Conservation (phyloP, 805 yeast species). For the Candida insectorum region DNA sequence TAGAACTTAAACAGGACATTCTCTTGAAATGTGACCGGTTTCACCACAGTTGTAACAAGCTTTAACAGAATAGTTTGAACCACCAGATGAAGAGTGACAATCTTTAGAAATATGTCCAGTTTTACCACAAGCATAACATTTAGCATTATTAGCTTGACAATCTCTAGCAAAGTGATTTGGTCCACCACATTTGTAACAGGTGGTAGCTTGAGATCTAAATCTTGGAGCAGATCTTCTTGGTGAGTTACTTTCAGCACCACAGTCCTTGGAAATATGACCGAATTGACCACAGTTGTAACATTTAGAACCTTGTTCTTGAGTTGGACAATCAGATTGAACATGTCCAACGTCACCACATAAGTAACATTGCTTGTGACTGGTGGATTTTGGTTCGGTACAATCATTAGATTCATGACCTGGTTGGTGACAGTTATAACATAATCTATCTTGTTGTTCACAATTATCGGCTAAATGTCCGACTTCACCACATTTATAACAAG, state of each 20-base stretch:
- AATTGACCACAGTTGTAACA: constrained; percentile 59
- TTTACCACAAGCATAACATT: constrained; percentile 92
- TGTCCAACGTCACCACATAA: constrained; percentile 91
- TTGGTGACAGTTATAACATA: constrained; percentile 89
- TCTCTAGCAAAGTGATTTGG: constrained; percentile 92
- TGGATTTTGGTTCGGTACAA: constrained; percentile 85
- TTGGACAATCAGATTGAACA: constrained; percentile 79
- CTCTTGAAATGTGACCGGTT: constrained; percentile 85
- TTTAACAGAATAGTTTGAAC: constrained; percentile 43
- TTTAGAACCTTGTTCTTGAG: constrained; percentile 61
- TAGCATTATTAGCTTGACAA: constrained; percentile 67
- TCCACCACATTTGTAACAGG: constrained; percentile 90
- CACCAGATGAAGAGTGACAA: constrained; percentile 56
- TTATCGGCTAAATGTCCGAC: constrained; percentile 87
- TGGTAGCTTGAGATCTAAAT: constrained; percentile 25
- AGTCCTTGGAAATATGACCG: constrained; percentile 82
- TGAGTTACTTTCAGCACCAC: constrained; percentile 38
- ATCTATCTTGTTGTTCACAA: constrained; percentile 79
- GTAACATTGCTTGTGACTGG: constrained; percentile 85
- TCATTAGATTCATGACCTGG: constrained; percentile 88
- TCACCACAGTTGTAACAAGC: constrained; percentile 73
- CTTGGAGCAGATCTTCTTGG: constrained; percentile 19
- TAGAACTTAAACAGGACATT: constrained; percentile 41
- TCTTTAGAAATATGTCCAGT: constrained; percentile 87
- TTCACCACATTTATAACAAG: constrained; percentile 91